phyloP scores from a whole-genome alignment of 1,139 yeast genomes.

The Yueomyces sp. region DNA sequence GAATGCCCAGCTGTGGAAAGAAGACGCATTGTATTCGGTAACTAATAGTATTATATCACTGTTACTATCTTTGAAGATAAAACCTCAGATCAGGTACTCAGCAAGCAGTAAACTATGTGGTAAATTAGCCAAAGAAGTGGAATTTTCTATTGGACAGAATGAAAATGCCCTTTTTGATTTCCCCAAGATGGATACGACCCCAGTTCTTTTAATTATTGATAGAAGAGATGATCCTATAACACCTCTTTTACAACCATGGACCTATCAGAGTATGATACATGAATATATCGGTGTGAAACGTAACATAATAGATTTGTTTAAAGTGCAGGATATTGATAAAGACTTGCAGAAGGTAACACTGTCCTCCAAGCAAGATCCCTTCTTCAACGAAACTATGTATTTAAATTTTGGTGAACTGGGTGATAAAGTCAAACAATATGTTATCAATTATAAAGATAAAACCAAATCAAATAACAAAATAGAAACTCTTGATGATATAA shows the following conservation, averaged over 20 bases:
- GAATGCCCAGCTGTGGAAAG: slow-evolving; percentile 31
- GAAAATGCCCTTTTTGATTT: slow-evolving; percentile 55
- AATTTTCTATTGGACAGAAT: slow-evolving; percentile 44
- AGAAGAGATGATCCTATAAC: slow-evolving; percentile 86
- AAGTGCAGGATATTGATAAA: slow-evolving; percentile 25
- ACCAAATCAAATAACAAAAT: slow-evolving; percentile 63
- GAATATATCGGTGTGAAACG: slow-evolving; percentile 73
- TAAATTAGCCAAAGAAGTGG: slow-evolving; percentile 60
- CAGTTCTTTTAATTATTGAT: slow-evolving; percentile 68
- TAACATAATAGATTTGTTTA: slow-evolving; percentile 61
- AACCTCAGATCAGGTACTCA: slow-evolving; percentile 72
- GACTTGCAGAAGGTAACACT: slow-evolving; percentile 51
- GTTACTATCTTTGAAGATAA: slow-evolving; percentile 57
- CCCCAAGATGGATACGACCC: slow-evolving; percentile 51
- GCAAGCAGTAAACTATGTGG: slow-evolving; percentile 31
- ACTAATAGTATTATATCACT: slow-evolving; percentile 48
- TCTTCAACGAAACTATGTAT: slow-evolving; percentile 70
- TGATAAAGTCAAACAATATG: slow-evolving; percentile 75
- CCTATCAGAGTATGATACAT: slow-evolving; percentile 95
- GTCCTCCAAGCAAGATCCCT: slow-evolving; percentile 57
- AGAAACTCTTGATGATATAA: slow-evolving; percentile 76
- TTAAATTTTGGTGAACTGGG: slow-evolving; percentile 91
- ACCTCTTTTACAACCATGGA: slow-evolving; percentile 90
- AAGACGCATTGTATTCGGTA: slow-evolving; percentile 34
- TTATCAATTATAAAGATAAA: slow-evolving; percentile 67